Base-by-base conservation (phyloP, 352 stramenopile genomes). In the Pythium dissimile region DNA sequence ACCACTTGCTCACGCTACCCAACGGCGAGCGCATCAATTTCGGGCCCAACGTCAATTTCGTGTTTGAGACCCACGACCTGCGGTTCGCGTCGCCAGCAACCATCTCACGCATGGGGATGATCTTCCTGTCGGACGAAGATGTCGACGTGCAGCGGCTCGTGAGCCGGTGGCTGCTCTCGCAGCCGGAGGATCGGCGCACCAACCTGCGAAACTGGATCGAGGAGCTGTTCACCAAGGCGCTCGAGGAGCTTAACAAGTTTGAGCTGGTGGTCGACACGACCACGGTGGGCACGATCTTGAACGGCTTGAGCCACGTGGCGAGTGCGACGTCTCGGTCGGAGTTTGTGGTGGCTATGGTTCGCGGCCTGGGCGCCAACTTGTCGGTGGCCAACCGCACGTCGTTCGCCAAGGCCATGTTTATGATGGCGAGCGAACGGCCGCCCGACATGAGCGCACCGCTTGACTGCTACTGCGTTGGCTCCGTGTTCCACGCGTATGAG, bases 1-100 rank as follows among this genome's bases (percentile, higher is more conserved):
- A 99, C 64, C 87, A 98, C 50, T 54, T 99, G 24, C 77, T 99
- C 9, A 98, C 95, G 10, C 64, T 99, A 38, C 95, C 95, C 2
- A 99, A 98, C 48, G 95, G 95, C 32, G 95, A 99, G 54, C 86
- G 95, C 20, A 98, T 99, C 59, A 94, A 84, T 67, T 98, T 99
- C 57, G 90, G 89, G 0, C 64, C 76, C 0, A 98, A 98, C 65
- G 87, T 98, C 28, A 98, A 98, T 60, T 98, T 99, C 54, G 65
- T 98, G 1, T 98, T 99, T 49, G 96, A 99, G 67, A 98, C 93
- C 15, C 89, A 98, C 53, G 92, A 99, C 59, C 64, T 98, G 7
- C 71, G 75, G 0, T 98, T 97, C 48, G 95, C 95, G 9, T 98
- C 92, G 3, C 95, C 95, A 0, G 96, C 95, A n/a, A 99, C 95